Evolutionary conservation across 2,329 filamentous ascomycete species (phyloP), one percentile per base, ranked within the genome.

Genomic region (Didymella glomerata): DNA sequence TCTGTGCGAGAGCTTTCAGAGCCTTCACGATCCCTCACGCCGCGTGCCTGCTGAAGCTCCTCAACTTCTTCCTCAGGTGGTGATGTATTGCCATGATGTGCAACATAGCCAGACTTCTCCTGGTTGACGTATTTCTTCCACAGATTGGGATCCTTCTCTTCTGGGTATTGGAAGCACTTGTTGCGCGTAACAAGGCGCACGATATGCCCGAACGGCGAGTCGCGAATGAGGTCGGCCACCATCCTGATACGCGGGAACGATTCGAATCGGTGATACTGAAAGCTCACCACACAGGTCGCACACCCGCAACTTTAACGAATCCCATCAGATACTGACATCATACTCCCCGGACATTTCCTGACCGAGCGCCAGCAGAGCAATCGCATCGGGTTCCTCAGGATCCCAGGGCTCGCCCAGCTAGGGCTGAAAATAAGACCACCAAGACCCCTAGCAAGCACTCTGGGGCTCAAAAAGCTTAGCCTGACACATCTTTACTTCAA

Each of bases 61-160:
- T 76, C 71, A 2, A 55, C 63, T 7, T 64, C 69, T 27, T 77
- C 73, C 36, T 76, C 70, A 2, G 76, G 74, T 3, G 73, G 71
- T 22, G 76, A 70, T 0, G 75, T 74, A 44, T 77, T 65, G 40
- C 81, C 82, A 62, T 82, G 78, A 32, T 80, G 76, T 1, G 82
- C 82, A 54, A 82, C 76, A 53, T 81, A 76, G 11, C 71, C 78
- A 2, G 82, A 84, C 62, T 83, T 84, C 57, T 84, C 80, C 44
- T 77, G 72, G 59, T 83, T 78, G 55, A 85, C 70, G 57, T 81
- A 85, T 62, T 76, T 75, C 55, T 80, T 80, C 78, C 81, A 85
- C 56, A 84, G 62, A 4, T 76, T 75, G 0, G 79, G 75, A 61
- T 86, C 79, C 47, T 67, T 71, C 60, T 85, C 82, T 63, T 84